Evolutionary conservation across 208 protist genomes (phyloP), one percentile per base, ranked within the genome.

Genomic region (Trypanosoma melophagium): DNA sequence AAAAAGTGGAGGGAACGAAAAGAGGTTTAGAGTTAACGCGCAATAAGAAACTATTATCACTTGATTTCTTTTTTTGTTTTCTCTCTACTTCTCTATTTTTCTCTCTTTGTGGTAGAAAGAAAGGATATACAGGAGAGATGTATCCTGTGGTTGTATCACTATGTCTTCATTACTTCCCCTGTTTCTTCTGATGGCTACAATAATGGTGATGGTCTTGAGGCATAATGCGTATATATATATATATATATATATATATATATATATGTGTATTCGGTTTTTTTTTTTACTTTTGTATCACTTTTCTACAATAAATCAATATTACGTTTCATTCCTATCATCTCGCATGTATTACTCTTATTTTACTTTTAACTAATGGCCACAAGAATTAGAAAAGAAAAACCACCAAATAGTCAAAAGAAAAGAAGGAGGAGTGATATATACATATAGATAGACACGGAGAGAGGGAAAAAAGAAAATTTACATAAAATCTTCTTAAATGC

Each of bases 1-100:
- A 42, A 41, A 59, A 55, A 9, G 16, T 9, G n/a, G n/a, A 55
- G 17, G 51, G 8, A 55, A 55, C 51, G 24, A 55, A 22, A 55
- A 31, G 4, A 35, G 9, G 24, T 55, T 1, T 35, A 35, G 28
- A 35, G 28, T 5, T 7, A 35, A 35, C 5, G 28, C 3, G 5
- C 28, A 35, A 22, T 28, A 22, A 21, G 5, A 14, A 41, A 13
- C 31, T 10, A 22, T 41, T 47, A 10, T 47, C 16, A 47, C 3
- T 47, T 47, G 9, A 47, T 47, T 14, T 47, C 10, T 47, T 47
- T 41, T 7, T 17, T 59, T 40, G 40, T 41, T 41, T 59, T 59
- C 17, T 59, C 17, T 3, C 3, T 41, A 7, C 42, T 59, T 19
- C 13, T 42, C 16, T 59, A 38, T 59, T 5, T 5, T 35, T 35